Evolutionary conservation across 495 filamentous ascomycete species (phyloP).

Genomic region (Trichoderma virens): DNA sequence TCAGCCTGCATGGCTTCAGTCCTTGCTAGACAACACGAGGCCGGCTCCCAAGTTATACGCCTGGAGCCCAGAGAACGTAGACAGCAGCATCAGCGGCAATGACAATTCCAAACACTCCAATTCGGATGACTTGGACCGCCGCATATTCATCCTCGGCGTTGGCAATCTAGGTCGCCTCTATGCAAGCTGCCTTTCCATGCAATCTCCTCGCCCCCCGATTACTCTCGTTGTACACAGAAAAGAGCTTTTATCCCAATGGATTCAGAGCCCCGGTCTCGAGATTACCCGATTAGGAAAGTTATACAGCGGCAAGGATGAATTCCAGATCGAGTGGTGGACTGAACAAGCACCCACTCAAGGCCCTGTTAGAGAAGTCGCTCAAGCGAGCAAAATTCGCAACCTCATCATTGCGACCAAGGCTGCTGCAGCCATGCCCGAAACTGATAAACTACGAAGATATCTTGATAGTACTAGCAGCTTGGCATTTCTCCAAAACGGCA

Average conservation of each 20-base stretch:
- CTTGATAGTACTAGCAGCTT: conserved; percentile 57
- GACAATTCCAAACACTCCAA: neutral
- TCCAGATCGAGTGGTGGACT: conserved; percentile 46
- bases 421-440: conserved; percentile 48
- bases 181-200: conserved; percentile 23
- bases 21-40: neutral
- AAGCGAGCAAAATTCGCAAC: conserved; percentile 48
- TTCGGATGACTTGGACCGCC: conserved; percentile 12
- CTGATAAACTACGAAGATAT: conserved; percentile 53
- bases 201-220: conserved; percentile 27
- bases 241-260: conserved; percentile 32
- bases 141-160: conserved; percentile 42
- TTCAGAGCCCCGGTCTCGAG: conserved; percentile 23
- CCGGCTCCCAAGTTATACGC: conserved; percentile 5
- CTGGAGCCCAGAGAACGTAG: neutral
- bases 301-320: conserved; percentile 29
- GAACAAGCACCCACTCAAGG: conserved; percentile 20
- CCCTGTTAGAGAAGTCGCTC: conserved; percentile 20
- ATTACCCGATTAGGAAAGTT: conserved; percentile 21
- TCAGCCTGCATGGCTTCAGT: conserved; percentile 2
- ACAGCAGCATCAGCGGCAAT: neutral
- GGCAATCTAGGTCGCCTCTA: conserved; percentile 48
- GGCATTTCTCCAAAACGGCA: conserved; percentile 75
- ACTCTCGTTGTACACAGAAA: conserved; percentile 41
- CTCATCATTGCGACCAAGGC: conserved; percentile 71